These are phyloP conservation scores for Blastocystis sp. DNA, from an alignment of 352 stramenopile species.

Conservation along the genomic window DNA sequence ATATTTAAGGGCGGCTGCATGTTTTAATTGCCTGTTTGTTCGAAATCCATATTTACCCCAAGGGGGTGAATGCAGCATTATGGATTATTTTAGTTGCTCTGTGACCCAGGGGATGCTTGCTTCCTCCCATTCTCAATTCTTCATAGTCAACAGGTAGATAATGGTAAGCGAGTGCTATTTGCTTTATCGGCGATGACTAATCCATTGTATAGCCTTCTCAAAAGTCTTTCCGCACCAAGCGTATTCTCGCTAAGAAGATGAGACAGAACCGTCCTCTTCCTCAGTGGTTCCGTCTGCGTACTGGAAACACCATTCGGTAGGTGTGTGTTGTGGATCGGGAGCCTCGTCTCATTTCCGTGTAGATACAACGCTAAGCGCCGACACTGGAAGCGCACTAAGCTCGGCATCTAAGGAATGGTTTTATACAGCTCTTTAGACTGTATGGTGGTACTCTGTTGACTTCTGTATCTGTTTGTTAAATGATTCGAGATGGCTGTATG, in stretches of 20 bases:
- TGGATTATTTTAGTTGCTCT: background rate
- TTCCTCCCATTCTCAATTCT: background rate
- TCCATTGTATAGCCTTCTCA: constrained; percentile 79
- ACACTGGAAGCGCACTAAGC: constrained; percentile 99
- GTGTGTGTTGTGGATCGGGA: background rate
- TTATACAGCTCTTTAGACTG: constrained; percentile 11
- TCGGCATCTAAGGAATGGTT: constrained; percentile 87
- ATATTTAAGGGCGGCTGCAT: constrained; percentile 40
- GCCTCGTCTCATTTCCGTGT: background rate
- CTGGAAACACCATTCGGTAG: constrained; percentile 94
- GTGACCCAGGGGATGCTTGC: background rate
- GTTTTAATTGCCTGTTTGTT: constrained; percentile 32
- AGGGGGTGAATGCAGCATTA: background rate
- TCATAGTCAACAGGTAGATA: constrained; percentile 57
- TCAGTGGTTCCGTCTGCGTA: constrained; percentile 97
- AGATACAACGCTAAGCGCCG: constrained; percentile 99
- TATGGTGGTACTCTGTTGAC: constrained; percentile 53
- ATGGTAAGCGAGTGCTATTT: constrained; percentile 39
- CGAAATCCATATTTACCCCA: background rate
- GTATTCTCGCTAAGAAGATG: constrained; percentile 96
- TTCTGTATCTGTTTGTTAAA: constrained; percentile 38
- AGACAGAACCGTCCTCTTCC: constrained; percentile 99
- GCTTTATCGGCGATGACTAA: background rate
- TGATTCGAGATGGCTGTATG: background rate
- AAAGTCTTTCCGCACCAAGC: constrained; percentile 99